Percentiles rank a stretch among this genome's conserved stretches.
Evolutionary conservation across 2,329 filamentous ascomycete genomes (phyloP).

Genomic region (Neocucurbitaria cava): DNA sequence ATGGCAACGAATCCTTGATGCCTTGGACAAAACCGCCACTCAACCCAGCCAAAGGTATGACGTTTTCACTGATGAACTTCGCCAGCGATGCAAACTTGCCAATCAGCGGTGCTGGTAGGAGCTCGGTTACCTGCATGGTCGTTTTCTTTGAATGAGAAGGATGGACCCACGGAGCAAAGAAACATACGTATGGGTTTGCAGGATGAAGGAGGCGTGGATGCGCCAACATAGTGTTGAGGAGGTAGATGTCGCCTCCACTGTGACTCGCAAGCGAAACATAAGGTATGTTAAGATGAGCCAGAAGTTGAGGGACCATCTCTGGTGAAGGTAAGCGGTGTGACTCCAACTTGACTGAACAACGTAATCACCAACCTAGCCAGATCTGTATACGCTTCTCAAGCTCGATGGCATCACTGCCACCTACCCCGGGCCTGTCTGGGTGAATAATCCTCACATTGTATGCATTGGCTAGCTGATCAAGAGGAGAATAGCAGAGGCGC

Average conservation of each 20-base stretch:
- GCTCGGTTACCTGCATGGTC: constrained; percentile 26
- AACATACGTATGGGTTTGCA: constrained; percentile 32
- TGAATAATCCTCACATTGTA: constrained; percentile 39
- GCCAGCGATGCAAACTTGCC: constrained; percentile 30
- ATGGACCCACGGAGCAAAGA: constrained; percentile 45
- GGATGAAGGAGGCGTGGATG: constrained; percentile 38
- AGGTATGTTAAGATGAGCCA: constrained; percentile 36
- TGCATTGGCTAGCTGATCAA: constrained; percentile 35
- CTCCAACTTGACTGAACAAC: not conserved
- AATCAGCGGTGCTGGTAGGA: constrained; percentile 35
- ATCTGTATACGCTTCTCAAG: constrained; percentile 30
- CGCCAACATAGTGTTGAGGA: constrained; percentile 35
- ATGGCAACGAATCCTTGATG: constrained; percentile 14
- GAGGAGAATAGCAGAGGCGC: constrained; percentile 32
- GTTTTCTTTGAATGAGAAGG: constrained; percentile 32
- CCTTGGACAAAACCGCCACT: constrained; percentile 26
- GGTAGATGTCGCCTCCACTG: constrained; percentile 41
- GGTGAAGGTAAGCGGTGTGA: constrained; percentile 2
- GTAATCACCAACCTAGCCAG: constrained; percentile 32
- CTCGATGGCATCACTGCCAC: constrained; percentile 35
- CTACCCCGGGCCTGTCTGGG: constrained; percentile 38
- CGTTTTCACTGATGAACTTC: constrained; percentile 30
- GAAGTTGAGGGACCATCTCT: constrained; percentile 41
- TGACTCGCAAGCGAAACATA: constrained; percentile 42
- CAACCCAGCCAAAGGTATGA: constrained; percentile 29